Evolutionary conservation across 257 asterid species (phyloP).

Genomic region (Primulina tabacum): DNA sequence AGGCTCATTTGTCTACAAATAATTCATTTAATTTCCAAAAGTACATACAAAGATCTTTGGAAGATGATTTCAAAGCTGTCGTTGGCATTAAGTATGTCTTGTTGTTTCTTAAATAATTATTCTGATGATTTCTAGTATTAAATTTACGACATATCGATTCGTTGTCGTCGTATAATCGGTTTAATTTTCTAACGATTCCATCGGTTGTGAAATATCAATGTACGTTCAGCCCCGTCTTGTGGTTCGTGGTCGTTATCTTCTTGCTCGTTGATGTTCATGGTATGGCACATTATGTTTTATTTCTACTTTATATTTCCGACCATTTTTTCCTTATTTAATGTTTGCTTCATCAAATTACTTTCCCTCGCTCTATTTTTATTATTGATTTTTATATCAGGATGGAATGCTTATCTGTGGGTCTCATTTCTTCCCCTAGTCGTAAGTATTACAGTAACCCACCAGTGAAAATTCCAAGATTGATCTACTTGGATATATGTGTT

Average conservation of each 20-base stretch:
- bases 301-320: background rate
- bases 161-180: background rate
- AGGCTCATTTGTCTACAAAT: slow-evolving; percentile 74
- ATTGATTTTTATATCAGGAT: slow-evolving; percentile 42
- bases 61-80: slow-evolving; percentile 67
- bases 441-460: slow-evolving; percentile 17
- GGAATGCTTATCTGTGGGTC: slow-evolving; percentile 73
- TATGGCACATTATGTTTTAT: slow-evolving; percentile 23
- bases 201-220: background rate
- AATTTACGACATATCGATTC: too few species aligned
- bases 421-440: slow-evolving; percentile 69
- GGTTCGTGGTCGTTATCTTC: slow-evolving; percentile 70
- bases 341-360: background rate
- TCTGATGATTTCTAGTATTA: background rate
- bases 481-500: too few species aligned
- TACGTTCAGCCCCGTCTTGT: slow-evolving; percentile 67
- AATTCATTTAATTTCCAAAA: slow-evolving; percentile 61
- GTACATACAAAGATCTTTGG: slow-evolving; percentile 69
- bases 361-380: background rate
- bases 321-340: background rate
- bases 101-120: too few species aligned
- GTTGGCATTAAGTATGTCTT: slow-evolving; percentile 62
- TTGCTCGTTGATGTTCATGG: slow-evolving; percentile 79
- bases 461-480: too few species aligned
- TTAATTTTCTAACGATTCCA: background rate